Base-by-base conservation (phyloP, 2,329 filamentous ascomycete species). In the Fusarium nisikadoi region DNA sequence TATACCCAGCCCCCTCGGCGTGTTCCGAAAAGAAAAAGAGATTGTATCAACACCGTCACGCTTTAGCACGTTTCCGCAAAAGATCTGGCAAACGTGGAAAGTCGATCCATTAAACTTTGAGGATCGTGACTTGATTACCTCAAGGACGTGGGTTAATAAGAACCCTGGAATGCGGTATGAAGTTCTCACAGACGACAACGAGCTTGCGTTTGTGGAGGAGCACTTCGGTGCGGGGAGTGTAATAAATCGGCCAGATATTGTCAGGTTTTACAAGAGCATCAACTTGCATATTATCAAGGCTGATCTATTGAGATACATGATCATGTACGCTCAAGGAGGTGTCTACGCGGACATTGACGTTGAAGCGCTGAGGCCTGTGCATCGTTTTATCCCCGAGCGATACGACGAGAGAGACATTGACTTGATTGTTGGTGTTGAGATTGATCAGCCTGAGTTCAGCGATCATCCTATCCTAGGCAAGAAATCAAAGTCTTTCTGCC, bases 61-160 rank as follows among this genome's bases (percentile, higher is more conserved):
- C 33, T 79, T 76, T 54, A 77, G 72, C 73, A 78, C 72, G 27
- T 93, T 90, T 74, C 92, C 86, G 10, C 85, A 86, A 61, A 94
- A 93, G 80, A 92, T 94, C 72, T 94, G 91, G 92, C 92, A 94
- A 80, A 91, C 89, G 1, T 94, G 92, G 92, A 94, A 93, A 79
- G 87, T 91, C 33, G 87, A 91, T 68, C 89, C 91, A 5, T 83
- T 93, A 38, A 84, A 84, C 5, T 93, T 93, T 76, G 91, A 92
- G 70, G 86, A 90, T 75, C 85, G 88, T 57, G 90, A 93, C 75
- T 82, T 87, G 36, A 81, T 85, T 29, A 84, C 85, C 0, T 91
- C 91, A 14, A 86, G 86, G 72, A 90, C 90, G 4, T 94, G 92
- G 91, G 84, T 88, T 0, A 80, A 82, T 27, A 91, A 90, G 80